Percentiles rank a stretch among this genome's conserved stretches.
Conservation (phyloP, 345 rosid genomes). For the Kandelia obovata region DNA sequence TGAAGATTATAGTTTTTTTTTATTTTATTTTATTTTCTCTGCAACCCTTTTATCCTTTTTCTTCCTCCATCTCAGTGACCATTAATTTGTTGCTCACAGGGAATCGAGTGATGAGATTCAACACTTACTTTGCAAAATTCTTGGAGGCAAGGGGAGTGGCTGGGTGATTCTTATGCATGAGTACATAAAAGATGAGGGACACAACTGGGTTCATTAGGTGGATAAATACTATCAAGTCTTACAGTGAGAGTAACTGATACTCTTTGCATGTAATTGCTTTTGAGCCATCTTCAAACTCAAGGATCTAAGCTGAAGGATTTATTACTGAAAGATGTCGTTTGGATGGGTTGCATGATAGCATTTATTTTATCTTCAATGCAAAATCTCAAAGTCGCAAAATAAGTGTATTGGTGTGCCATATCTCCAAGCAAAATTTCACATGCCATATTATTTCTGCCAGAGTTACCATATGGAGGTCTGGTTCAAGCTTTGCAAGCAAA, state of each 20-base stretch:
- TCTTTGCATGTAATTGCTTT: too few relatives aligned
- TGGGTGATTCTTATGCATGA: slow-evolving; percentile 68
- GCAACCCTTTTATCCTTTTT: not conserved
- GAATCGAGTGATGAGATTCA: slow-evolving; percentile 75
- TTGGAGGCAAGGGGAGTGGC: slow-evolving; percentile 63
- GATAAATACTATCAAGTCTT: slow-evolving; percentile 65
- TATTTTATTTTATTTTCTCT: not conserved
- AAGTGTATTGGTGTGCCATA: too few relatives aligned
- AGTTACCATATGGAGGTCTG: too few relatives aligned
- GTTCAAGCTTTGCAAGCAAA: too few relatives aligned
- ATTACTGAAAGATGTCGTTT: too few relatives aligned
- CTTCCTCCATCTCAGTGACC: slow-evolving; percentile 3
- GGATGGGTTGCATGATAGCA: too few relatives aligned
- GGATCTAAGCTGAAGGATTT: too few relatives aligned
- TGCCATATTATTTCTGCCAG: too few relatives aligned
- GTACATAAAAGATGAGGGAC: slow-evolving; percentile 63
- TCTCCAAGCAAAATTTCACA: too few relatives aligned
- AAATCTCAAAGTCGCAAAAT: too few relatives aligned
- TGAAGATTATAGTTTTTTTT: not conserved
- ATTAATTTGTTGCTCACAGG: slow-evolving; percentile 40
- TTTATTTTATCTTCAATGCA: too few relatives aligned
- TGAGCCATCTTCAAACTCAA: too few relatives aligned
- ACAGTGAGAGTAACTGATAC: slow-evolving; percentile 38
- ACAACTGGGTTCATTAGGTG: slow-evolving; percentile 61
- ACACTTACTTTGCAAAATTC: slow-evolving; percentile 48